These are phyloP conservation scores for Penium margaritaceum DNA, from an alignment of 139 green algal species.

Conservation along the genomic window DNA sequence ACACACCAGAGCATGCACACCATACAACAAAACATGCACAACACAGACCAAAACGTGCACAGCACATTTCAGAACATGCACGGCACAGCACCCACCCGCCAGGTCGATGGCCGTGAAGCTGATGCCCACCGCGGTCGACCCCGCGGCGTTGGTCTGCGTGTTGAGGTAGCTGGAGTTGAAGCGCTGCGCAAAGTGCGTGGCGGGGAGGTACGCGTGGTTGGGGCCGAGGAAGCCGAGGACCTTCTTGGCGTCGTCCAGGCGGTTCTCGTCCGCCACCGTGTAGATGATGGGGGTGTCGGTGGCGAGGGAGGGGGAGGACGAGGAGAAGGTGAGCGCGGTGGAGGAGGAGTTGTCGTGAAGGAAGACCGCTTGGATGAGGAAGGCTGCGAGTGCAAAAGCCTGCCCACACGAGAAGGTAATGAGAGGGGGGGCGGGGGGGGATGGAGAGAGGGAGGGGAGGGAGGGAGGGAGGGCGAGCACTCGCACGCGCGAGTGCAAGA, in stretches of 20 bases:
- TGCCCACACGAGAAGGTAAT: neutral
- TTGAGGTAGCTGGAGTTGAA: slow-evolving; percentile 19
- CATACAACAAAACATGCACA: too few species aligned
- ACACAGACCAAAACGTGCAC: too few species aligned
- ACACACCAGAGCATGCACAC: too few species aligned
- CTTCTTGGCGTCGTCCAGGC: neutral
- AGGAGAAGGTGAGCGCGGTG: too few species aligned
- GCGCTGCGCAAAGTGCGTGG: neutral
- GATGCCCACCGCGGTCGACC: slow-evolving; percentile 14
- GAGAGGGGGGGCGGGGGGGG: neutral
- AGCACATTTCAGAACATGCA: slow-evolving; percentile 10
- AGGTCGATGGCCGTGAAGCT: slow-evolving; percentile 20
- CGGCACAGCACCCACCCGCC: slow-evolving; percentile 8
- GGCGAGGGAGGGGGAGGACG: too few species aligned
- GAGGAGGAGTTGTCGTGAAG: too few species aligned
- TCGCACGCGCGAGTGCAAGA: neutral
- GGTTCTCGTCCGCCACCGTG: neutral
- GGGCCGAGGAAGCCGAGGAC: slow-evolving; percentile 21
- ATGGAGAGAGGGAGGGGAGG: neutral
- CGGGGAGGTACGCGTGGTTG: slow-evolving; percentile 17
- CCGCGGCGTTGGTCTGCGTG: slow-evolving; percentile 4
- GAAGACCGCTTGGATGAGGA: slow-evolving; percentile 32
- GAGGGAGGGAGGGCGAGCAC: neutral
- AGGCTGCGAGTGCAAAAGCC: slow-evolving; percentile 19
- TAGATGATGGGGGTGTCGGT: slow-evolving; percentile 20